Percentiles rank a stretch among this genome's conserved stretches.
These are phyloP conservation scores for Gossypium schwendimanii DNA, from an alignment of 441 rosid species.

Conservation along the genomic window DNA sequence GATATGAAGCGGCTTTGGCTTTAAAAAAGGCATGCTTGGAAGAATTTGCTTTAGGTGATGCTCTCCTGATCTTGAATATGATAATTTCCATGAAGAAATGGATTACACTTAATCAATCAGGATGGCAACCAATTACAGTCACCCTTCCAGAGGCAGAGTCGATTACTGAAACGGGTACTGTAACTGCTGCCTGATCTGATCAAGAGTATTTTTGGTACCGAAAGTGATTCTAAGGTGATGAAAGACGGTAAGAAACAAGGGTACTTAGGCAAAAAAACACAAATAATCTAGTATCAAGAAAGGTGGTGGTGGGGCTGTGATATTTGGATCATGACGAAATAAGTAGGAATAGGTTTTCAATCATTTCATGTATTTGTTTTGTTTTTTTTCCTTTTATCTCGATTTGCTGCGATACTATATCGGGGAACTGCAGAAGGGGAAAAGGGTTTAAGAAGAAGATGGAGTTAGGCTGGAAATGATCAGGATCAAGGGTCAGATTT, in stretches of 20 bases:
- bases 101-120: constrained; percentile 44
- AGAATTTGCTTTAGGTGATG: constrained; percentile 47
- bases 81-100: constrained; percentile 42
- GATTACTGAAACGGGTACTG: constrained; percentile 23
- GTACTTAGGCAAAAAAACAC: constrained; percentile 3
- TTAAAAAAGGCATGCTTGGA: constrained; percentile 41
- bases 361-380: neutral
- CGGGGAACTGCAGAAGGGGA: constrained; percentile 8
- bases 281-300: neutral
- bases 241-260: neutral
- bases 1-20: constrained; percentile 60
- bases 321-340: constrained; percentile 10
- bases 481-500: neutral
- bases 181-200: constrained; percentile 23
- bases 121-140: constrained; percentile 57
- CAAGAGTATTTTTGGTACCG: constrained; percentile 14
- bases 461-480: neutral
- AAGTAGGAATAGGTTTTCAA: neutral
- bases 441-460: constrained; percentile 1
- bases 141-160: constrained; percentile 31
- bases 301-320: neutral
- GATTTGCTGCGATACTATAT: neutral
- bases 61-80: constrained; percentile 53
- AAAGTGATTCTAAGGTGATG: constrained; percentile 15
- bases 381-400: neutral